phyloP scores from a whole-genome alignment of 2,329 filamentous ascomycete species.

The Penicillium corylophilum region DNA sequence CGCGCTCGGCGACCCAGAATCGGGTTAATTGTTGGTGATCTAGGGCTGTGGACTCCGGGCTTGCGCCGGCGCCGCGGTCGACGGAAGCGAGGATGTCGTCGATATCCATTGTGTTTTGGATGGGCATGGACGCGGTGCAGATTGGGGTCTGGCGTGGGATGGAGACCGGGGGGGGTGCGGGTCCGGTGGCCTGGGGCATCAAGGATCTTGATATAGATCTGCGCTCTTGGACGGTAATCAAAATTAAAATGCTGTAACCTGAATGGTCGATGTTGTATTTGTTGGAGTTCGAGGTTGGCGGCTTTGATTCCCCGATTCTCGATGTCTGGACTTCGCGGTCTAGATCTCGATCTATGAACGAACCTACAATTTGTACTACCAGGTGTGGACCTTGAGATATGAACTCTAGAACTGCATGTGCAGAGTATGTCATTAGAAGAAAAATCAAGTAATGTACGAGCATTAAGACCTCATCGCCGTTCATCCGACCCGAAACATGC shows the following conservation, averaged over 20 bases:
- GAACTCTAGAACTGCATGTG: not conserved
- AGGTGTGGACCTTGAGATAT: not conserved
- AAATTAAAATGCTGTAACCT: not conserved
- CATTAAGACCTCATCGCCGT: not conserved
- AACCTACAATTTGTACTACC: not conserved
- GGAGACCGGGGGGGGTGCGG: slow-evolving; percentile 20
- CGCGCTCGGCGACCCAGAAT: slow-evolving; percentile 89
- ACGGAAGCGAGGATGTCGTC: slow-evolving; percentile 76
- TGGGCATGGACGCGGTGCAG: slow-evolving; percentile 29
- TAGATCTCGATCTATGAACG: not conserved
- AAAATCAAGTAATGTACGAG: slow-evolving; percentile 6
- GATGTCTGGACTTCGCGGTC: not conserved
- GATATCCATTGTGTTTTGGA: slow-evolving; percentile 62
- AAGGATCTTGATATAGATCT: not conserved
- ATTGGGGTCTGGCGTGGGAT: slow-evolving; percentile 23
- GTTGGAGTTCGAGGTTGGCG: not conserved
- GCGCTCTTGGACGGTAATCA: not conserved
- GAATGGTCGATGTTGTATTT: not conserved
- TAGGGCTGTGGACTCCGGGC: slow-evolving; percentile 42
- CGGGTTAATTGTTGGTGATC: slow-evolving; percentile 89
- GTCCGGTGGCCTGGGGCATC: slow-evolving; percentile 42
- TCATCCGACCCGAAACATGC: not conserved
- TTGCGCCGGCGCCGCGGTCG: slow-evolving; percentile 55
- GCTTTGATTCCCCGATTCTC: not conserved
- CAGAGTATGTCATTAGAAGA: slow-evolving; percentile 11